Evolutionary conservation across 2,329 filamentous ascomycete genomes (phyloP), one percentile per base, ranked within the genome.

Genomic region (Coleophoma eucalyptorum): DNA sequence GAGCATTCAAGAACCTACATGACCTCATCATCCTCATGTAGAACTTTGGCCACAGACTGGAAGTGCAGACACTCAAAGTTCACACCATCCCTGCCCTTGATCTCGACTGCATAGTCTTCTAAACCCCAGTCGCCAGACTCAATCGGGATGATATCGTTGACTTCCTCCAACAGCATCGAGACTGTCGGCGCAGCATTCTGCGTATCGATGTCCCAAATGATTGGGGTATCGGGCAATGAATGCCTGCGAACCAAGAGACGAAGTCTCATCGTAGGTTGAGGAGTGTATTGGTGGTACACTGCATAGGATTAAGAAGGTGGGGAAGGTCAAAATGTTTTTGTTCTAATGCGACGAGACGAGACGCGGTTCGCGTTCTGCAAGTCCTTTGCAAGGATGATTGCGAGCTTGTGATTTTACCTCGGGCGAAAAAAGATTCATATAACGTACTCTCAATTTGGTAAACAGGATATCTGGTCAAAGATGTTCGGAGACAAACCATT

Each of bases 11-110:
- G 37, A 37, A 76, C 85, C 61, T 72, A 91, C 87, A 88, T 75
- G 50, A 97, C 81, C 67, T 92, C 83, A 62, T 97, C 92, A 49
- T 94, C 90, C 47, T 93, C 86, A 58, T 89, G 87, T 51, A 96
- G 73, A 10, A 94, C 74, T 42, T 79, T 78, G 13, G 76, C 74
- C 5, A 96, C 78, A 18, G 80, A 76, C 65, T 90, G 86, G 62
- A 90, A 97, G 70, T 97, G 93, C 50, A 97, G 71, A 61, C 90
- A 94, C 69, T 97, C 93, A 58, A 89, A 97, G 43, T 80, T 83
- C 16, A 69, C 73, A n/a, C 78, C 78, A 35, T 72, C 69, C 26
- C 63, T 61, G 50, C 78, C 75, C 18, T 69, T 68, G 3, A 96
- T 77, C 68, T 95, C 89, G 31, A 96, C 89, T 8, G 81, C 81